A percentile compares a stretch with the other conserved stretches of the same genome.
phyloP scores from a whole-genome alignment of 2,329 filamentous ascomycete species.

The Hymenoscyphus linearis region DNA sequence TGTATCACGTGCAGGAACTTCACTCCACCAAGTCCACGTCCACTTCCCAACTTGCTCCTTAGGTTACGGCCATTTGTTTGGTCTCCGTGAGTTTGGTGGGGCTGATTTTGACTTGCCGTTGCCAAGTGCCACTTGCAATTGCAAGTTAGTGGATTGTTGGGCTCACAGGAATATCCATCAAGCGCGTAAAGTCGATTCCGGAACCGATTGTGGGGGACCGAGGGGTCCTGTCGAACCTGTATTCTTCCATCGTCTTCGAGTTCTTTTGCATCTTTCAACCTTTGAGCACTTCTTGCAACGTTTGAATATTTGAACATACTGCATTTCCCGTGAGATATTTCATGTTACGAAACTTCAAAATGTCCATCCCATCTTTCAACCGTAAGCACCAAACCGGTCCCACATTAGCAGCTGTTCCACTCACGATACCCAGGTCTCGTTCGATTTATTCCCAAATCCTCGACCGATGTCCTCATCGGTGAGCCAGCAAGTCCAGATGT shows the following conservation, averaged over 20 bases:
- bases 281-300: neutral
- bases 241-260: neutral
- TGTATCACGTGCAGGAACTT: neutral
- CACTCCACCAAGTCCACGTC: neutral
- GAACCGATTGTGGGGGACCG: neutral
- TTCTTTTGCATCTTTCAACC: neutral
- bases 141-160: neutral
- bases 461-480: conserved; percentile 48
- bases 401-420: neutral
- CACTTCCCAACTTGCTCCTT: neutral
- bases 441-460: conserved; percentile 51
- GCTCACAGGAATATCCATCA: neutral
- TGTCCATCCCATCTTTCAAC: conserved; percentile 21
- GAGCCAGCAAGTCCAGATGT: conserved; percentile 47
- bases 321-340: neutral
- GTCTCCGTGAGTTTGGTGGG: conserved; percentile 4
- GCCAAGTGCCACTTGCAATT: conserved; percentile 2
- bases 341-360: neutral
- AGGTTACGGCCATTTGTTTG: conserved; percentile 5
- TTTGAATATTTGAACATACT: too few relatives aligned
- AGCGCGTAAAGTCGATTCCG: neutral
- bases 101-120: conserved; percentile 5
- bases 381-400: conserved; percentile 15
- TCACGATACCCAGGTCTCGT: conserved; percentile 45
- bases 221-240: too few relatives aligned